Base-by-base conservation (phyloP, 2,329 filamentous ascomycete species). In the Penicillium sp. region DNA sequence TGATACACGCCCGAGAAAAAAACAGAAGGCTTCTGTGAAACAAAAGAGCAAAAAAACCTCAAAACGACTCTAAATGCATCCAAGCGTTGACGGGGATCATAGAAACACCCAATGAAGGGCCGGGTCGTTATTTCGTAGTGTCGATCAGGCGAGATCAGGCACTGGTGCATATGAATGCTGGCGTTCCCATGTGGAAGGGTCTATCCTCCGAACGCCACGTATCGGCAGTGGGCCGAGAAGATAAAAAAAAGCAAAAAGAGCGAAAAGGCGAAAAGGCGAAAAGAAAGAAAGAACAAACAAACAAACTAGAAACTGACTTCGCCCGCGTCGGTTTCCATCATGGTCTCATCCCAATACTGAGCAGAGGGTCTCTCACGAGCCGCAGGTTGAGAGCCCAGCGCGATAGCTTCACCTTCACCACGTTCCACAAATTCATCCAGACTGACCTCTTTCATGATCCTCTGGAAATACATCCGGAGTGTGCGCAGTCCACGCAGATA, bases 401-500 rank as follows among this genome's bases (percentile, higher is more conserved):
- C 71, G 61, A 77, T 71, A 8, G 71, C 74, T 59, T 78, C 77
- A 17, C 75, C 75, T 58, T 79, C 76, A 2, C 76, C 75, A 31
- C 76, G 70, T 62, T 80, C 77, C 37, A 77, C 69, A 47, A 75
- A 75, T 41, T 81, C 74, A 49, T 78, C 72, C 33, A 76, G 70
- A 41, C 79, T 80, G 52, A 93, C 83, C 62, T 97, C 93, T 66
- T 85, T 85, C 78, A 94, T 88, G 53, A 99, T 97, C 56, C 87
- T 85, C 67, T 93, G 82, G 69, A 99, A 96, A 73, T 97, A 97
- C 71, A 86, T 84, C 56, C 86, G 84, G 64, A 99, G 78, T 3
- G 87, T 91, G 51, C 88, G 82, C 58, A 99, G 76, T 0, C 94
- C 94, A 56, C 93, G 88, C 41, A 99, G 79, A 69, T 97, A 99